Evolutionary conservation across 1,139 yeast genomes (phyloP).

Genomic region (Wickerhamiella infanticola): DNA sequence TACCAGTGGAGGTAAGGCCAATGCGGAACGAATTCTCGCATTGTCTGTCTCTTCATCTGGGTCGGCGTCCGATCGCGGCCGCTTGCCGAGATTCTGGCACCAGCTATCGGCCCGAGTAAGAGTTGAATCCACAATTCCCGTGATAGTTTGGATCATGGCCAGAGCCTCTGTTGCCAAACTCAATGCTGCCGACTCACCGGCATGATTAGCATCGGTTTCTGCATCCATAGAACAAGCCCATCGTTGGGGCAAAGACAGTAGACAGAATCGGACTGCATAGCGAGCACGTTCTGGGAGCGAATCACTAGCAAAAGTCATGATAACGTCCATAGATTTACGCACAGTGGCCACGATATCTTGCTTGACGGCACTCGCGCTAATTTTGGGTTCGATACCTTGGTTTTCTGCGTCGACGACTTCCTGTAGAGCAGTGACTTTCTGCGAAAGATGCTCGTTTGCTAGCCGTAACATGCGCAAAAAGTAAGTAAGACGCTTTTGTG

Average conservation of each 20-base stretch:
- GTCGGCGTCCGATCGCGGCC: not conserved
- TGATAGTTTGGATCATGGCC: slow-evolving; percentile 73
- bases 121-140: slow-evolving; percentile 70
- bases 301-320: slow-evolving; percentile 68
- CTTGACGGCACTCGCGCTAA: slow-evolving; percentile 35
- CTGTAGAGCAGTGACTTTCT: slow-evolving; percentile 49
- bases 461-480: slow-evolving; percentile 58
- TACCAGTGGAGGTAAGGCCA: not conserved
- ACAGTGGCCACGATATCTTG: slow-evolving; percentile 79
- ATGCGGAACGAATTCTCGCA: not conserved
- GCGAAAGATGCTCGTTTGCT: slow-evolving; percentile 57
- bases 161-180: slow-evolving; percentile 78
- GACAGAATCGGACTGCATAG: slow-evolving; percentile 62
- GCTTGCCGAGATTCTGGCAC: slow-evolving; percentile 25
- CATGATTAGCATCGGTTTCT: slow-evolving; percentile 10
- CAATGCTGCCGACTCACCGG: slow-evolving; percentile 30
- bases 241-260: slow-evolving; percentile 56
- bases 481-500: slow-evolving; percentile 53
- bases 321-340: slow-evolving; percentile 70
- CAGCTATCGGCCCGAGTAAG: slow-evolving; percentile 72
- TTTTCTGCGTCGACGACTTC: slow-evolving; percentile 32
- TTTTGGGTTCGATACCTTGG: slow-evolving; percentile 15
- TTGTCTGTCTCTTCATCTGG: not conserved
- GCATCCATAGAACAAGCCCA: slow-evolving; percentile 30
- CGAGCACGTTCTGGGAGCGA: slow-evolving; percentile 75